phyloP scores from a whole-genome alignment of 192 early-diverging fungal species.

The Polychytrium aggregatum region DNA sequence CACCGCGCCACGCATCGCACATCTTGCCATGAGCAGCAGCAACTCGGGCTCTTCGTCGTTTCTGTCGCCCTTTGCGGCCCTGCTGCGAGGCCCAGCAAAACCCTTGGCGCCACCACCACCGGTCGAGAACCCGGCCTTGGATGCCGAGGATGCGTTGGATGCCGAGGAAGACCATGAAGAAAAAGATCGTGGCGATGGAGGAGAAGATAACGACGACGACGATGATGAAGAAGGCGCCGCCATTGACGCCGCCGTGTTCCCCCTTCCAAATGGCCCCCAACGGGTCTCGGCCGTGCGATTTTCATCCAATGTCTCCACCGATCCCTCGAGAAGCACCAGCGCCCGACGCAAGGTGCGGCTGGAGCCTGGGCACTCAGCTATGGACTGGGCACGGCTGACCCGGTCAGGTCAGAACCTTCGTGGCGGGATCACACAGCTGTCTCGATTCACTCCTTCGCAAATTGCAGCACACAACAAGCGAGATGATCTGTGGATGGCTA shows the following conservation, averaged over 20 bases:
- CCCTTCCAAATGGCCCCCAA: constrained; percentile 24
- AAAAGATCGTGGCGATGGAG: too few species aligned
- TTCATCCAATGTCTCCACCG: background rate
- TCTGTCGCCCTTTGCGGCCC: too few species aligned
- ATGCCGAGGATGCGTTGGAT: too few species aligned
- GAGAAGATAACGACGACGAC: too few species aligned
- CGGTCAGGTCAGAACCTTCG: constrained; percentile 58
- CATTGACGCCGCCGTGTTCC: constrained; percentile 10
- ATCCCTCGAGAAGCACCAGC: background rate
- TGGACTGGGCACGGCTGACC: constrained; percentile 87
- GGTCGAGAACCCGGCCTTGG: too few species aligned
- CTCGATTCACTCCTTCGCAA: constrained; percentile 59
- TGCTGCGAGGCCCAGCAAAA: too few species aligned
- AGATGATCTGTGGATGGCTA: constrained; percentile 81
- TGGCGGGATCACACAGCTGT: constrained; percentile 43
- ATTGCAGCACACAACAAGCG: constrained; percentile 61
- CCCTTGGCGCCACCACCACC: too few species aligned
- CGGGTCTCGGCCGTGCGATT: constrained; percentile 2
- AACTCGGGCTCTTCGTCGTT: too few species aligned
- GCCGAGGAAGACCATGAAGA: too few species aligned
- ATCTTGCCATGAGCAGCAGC: too few species aligned
- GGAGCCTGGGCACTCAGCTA: constrained; percentile 74
- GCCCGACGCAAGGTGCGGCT: constrained; percentile 66
- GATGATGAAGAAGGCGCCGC: too few species aligned
- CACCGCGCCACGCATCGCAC: too few species aligned